These are phyloP conservation scores for Adansonia grandidieri DNA, from an alignment of 441 rosid genomes.

Conservation along the genomic window DNA sequence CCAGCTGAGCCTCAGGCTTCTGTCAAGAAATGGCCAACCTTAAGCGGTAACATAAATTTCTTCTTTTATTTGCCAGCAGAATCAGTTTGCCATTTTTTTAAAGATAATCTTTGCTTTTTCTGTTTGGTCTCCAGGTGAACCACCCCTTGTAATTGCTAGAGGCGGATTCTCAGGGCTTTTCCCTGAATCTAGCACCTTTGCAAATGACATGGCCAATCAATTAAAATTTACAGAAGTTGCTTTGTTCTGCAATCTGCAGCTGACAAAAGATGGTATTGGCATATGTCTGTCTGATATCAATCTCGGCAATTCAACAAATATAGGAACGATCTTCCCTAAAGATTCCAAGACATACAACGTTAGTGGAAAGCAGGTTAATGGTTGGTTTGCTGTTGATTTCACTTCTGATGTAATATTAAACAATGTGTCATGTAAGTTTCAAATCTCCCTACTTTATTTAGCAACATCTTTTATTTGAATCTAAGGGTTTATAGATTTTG, in stretches of 20 bases:
- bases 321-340: constrained; percentile 44
- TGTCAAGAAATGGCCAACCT: constrained; percentile 44
- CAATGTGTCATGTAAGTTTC: constrained; percentile 56
- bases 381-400: constrained; percentile 76
- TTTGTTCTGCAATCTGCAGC: constrained; percentile 73
- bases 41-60: constrained; percentile 42
- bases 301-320: constrained; percentile 66
- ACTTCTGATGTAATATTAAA: constrained; percentile 40
- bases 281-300: constrained; percentile 64
- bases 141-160: constrained; percentile 67
- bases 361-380: constrained; percentile 50
- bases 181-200: constrained; percentile 64
- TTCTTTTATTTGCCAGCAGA: neutral
- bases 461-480: neutral
- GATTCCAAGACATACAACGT: constrained; percentile 51
- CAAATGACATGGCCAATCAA: constrained; percentile 49
- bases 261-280: constrained; percentile 75
- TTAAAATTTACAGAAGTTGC: constrained; percentile 37
- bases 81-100: neutral
- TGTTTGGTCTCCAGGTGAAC: constrained; percentile 43
- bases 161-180: constrained; percentile 87
- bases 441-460: neutral
- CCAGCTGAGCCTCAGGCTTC: too few relatives aligned
- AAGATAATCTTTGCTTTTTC: too few relatives aligned
- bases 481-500: neutral